Evolutionary conservation across 192 early-diverging fungal genomes (phyloP).

Genomic region (Coemansia sp.): DNA sequence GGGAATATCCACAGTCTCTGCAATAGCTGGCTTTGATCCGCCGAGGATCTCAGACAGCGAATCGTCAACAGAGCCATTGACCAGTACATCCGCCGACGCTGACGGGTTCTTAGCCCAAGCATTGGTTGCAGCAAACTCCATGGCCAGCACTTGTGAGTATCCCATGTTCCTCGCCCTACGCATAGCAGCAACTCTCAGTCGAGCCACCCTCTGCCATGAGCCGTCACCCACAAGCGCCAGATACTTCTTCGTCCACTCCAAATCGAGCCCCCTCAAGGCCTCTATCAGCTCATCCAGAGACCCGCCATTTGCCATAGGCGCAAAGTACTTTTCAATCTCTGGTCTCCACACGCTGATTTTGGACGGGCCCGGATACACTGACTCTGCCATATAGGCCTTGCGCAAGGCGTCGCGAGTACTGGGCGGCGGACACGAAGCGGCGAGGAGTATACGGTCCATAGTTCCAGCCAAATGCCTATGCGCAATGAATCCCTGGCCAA

Average conservation of each 20-base stretch:
- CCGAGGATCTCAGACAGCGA: background rate
- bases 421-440: constrained; percentile 47
- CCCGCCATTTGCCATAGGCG: constrained; percentile 13
- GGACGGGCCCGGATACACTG: constrained; percentile 39
- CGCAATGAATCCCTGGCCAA: constrained; percentile 25
- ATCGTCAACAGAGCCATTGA: background rate
- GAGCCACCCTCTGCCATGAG: background rate
- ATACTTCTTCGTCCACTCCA: constrained; percentile 30
- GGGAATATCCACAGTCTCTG: constrained; percentile 19
- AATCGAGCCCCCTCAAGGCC: constrained; percentile 3
- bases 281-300: constrained; percentile 7
- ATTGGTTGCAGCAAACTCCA: constrained; percentile 22
- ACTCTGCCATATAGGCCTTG: constrained; percentile 38
- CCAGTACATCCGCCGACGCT: background rate
- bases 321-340: constrained; percentile 36
- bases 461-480: constrained; percentile 21
- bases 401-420: constrained; percentile 37
- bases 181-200: constrained; percentile 28
- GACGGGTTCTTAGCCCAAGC: constrained; percentile 12
- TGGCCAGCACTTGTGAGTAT: constrained; percentile 27
- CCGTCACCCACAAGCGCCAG: background rate
- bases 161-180: constrained; percentile 10
- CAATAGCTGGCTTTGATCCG: background rate
- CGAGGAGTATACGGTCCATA: constrained; percentile 31
- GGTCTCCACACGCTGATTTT: constrained; percentile 29